Evolutionary conservation across 2,329 filamentous ascomycete species (phyloP), one percentile per base, ranked within the genome.

Genomic region (Fusarium tuaranense): DNA sequence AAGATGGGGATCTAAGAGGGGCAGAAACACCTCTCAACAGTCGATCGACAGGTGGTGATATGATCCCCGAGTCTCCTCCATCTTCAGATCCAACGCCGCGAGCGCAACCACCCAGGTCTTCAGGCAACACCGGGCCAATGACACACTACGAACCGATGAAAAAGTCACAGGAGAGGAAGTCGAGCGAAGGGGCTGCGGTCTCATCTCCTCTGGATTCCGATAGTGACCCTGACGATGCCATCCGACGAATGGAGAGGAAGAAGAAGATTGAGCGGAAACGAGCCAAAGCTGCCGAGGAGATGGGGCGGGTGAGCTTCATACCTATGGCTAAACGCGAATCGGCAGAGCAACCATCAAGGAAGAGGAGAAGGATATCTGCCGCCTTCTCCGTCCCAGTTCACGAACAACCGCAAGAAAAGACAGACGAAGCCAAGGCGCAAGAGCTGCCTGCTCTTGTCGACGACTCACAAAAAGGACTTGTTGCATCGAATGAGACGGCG

Each of bases 111-210:
- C 71, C 76, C 7, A 79, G 70, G 51, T 77, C 75, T 4, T 75
- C 74, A 3, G 71, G 70, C 12, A 73, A 65, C 5, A 79, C 73
- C 22, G 79, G 80, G n/a, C 86, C 85, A 0, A 81, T 84, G 51
- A 79, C 79, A 5, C 81, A 83, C 22, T 88, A 88, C 66, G 86
- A 86, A 69, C 83, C 84, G 1, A 85, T 87, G 84, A 80, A 82
- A 51, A 81, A 84, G 59, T 88, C 87, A 0, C 87, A 88, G 59
- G 83, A 86, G 72, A 81, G 85, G 36, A 83, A 83, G 57, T 69
- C 70, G 1, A 75, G 69, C 20, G 77, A 78, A 4, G 80, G 78
- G 5, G 58, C 70, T 13, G 39, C 68, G 0, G 75, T 81, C n/a
- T 74, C 77, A 2, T 46, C 41, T 22, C 72, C 72, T 6, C 22